Conservation (phyloP, 495 filamentous ascomycete species). For the Hypoxylon lienhwacheense region DNA sequence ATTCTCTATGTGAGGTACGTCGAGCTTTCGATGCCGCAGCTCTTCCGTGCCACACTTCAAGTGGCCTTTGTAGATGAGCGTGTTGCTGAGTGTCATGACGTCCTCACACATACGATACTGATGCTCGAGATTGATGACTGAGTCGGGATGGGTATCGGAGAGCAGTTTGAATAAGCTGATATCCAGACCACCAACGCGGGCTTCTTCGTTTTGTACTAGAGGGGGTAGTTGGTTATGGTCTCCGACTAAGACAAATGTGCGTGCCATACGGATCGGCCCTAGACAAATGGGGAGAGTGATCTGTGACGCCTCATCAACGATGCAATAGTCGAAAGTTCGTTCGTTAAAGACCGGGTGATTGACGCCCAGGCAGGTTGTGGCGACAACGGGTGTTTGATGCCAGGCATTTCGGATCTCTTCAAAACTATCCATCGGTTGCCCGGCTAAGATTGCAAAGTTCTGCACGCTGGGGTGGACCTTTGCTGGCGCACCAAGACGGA, state of each 20-base stretch:
- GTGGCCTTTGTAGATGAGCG: conserved; percentile 84
- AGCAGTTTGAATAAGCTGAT: conserved; percentile 91
- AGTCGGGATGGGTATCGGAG: conserved; percentile 80
- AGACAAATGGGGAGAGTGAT: conserved; percentile 94
- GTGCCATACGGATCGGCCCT: conserved; percentile 89
- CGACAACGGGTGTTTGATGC: conserved; percentile 81
- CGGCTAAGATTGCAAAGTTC: conserved; percentile 76
- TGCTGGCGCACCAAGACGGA: conserved; percentile 77
- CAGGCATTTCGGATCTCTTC: conserved; percentile 82
- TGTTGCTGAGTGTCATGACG: conserved; percentile 91
- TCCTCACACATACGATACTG: conserved; percentile 99
- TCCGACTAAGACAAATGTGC: conserved; percentile 92
- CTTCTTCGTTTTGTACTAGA: conserved; percentile 88
- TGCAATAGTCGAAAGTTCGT: conserved; percentile 94
- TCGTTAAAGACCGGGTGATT: conserved; percentile 85
- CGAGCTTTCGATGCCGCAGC: conserved; percentile 67
- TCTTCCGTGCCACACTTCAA: conserved; percentile 84
- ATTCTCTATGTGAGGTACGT: conserved; percentile 53
- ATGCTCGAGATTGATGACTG: conserved; percentile 87
- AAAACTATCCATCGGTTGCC: conserved; percentile 67
- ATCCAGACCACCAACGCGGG: conserved; percentile 83
- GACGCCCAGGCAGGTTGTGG: conserved; percentile 91
- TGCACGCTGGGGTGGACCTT: conserved; percentile 88
- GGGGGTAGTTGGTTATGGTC: conserved; percentile 96
- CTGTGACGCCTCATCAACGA: conserved; percentile 96